phyloP scores from a whole-genome alignment of 2,329 filamentous ascomycete species.

The Cladosporium halotolerans region DNA sequence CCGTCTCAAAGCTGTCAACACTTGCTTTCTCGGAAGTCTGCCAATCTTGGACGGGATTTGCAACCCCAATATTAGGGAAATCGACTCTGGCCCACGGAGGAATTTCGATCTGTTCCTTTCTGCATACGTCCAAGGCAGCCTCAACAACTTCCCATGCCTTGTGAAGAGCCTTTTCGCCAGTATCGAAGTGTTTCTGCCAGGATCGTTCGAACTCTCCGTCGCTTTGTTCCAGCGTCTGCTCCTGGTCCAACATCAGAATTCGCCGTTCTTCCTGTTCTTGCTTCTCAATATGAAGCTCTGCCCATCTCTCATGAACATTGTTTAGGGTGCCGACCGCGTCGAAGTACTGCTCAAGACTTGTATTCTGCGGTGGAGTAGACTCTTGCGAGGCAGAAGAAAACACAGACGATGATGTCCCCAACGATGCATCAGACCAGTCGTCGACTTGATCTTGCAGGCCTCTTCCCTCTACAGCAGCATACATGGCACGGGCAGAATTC shows the following conservation, averaged over 20 bases:
- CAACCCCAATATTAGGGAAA: not conserved
- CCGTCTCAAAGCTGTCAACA: too few species aligned
- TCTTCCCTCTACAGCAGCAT: too few species aligned
- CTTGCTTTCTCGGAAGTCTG: too few species aligned
- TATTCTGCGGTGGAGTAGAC: not conserved
- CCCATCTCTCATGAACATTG: not conserved
- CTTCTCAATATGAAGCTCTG: not conserved
- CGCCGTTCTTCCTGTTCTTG: not conserved
- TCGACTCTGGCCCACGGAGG: not conserved
- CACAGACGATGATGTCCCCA: too few species aligned
- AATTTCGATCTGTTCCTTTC: not conserved
- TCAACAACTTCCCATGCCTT: not conserved
- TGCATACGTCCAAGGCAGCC: not conserved
- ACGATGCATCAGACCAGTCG: too few species aligned
- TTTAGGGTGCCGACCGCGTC: not conserved
- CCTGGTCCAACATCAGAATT: not conserved
- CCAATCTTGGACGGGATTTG: too few species aligned
- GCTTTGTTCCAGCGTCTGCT: not conserved
- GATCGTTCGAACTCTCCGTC: not conserved
- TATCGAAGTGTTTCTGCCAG: not conserved
- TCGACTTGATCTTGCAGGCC: too few species aligned
- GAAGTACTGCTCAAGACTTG: not conserved
- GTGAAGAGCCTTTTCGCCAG: not conserved
- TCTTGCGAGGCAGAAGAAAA: not conserved
- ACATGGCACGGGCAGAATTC: too few species aligned